These are phyloP conservation scores for Stemphylium lycopersici DNA, from an alignment of 2,329 filamentous ascomycete species.

Conservation along the genomic window DNA sequence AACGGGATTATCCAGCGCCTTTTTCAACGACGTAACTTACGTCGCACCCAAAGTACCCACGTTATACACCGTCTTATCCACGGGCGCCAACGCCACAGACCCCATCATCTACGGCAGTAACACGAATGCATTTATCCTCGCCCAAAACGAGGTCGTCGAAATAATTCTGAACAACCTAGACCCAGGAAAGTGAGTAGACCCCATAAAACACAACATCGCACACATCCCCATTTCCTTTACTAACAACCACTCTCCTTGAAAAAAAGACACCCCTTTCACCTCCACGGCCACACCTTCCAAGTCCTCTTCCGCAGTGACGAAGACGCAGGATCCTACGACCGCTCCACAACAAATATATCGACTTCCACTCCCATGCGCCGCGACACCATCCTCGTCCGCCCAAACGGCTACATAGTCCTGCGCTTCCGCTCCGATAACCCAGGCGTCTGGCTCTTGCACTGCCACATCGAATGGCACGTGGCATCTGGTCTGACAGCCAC, in stretches of 20 bases:
- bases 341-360: slow-evolving; percentile 29
- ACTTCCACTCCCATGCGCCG: slow-evolving; percentile 52
- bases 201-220: slow-evolving; percentile 57
- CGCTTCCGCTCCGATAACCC: slow-evolving; percentile 62
- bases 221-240: slow-evolving; percentile 3
- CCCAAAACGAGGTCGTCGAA: slow-evolving; percentile 71
- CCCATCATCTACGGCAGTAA: slow-evolving; percentile 58
- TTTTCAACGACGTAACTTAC: slow-evolving; percentile 78
- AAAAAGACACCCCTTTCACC: slow-evolving; percentile 65
- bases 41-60: slow-evolving; percentile 76
- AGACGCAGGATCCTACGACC: slow-evolving; percentile 56
- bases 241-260: not conserved
- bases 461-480: slow-evolving; percentile 50
- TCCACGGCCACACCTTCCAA: slow-evolving; percentile 63
- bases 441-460: slow-evolving; percentile 43
- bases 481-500: slow-evolving; percentile 58
- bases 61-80: slow-evolving; percentile 75
- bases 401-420: slow-evolving; percentile 62
- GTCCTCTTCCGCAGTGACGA: slow-evolving; percentile 41
- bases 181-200: slow-evolving; percentile 61
- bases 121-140: slow-evolving; percentile 66
- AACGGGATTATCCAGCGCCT: slow-evolving; percentile 42
- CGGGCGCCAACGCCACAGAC: slow-evolving; percentile 56
- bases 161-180: slow-evolving; percentile 80
- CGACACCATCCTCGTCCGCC: slow-evolving; percentile 61